phyloP scores from a whole-genome alignment of 176 grass and related monocot species.

The Zoysia pacifica region DNA sequence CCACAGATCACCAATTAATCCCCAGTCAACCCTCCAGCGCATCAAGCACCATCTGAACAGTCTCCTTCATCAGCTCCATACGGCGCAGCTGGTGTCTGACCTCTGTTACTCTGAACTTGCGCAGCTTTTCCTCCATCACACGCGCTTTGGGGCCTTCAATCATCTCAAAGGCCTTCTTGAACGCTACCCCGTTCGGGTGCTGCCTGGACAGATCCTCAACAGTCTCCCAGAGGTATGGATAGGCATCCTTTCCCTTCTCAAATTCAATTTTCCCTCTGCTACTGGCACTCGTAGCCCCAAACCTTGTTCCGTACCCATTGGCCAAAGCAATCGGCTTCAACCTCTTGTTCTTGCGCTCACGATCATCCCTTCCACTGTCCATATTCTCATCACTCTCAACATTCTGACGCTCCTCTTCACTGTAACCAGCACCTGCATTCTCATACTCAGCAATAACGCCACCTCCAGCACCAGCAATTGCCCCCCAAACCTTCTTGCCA shows the following conservation, averaged over 20 bases:
- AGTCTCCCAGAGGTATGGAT: constrained; percentile 62
- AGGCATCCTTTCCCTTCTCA: constrained; percentile 48
- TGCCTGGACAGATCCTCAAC: constrained; percentile 59
- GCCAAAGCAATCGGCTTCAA: constrained; percentile 16
- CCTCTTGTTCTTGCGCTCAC: constrained; percentile 38
- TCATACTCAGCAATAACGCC: constrained; percentile 25
- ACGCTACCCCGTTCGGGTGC: constrained; percentile 37
- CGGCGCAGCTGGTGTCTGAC: constrained; percentile 60
- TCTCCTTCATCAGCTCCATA: constrained; percentile 76
- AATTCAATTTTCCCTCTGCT: constrained; percentile 29
- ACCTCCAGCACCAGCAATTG: background rate
- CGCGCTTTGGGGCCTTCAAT: constrained; percentile 50
- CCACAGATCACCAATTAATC: constrained; percentile 21
- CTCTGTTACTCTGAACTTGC: constrained; percentile 53
- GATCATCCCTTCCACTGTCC: constrained; percentile 38
- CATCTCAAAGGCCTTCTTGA: constrained; percentile 67
- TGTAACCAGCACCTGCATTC: constrained; percentile 33
- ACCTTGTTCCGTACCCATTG: constrained; percentile 29
- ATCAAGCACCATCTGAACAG: constrained; percentile 64
- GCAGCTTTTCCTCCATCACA: constrained; percentile 64
- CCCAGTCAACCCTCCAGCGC: constrained; percentile 46
- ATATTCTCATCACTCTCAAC: constrained; percentile 36
- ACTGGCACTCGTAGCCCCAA: background rate
- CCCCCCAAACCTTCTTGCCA: constrained; percentile 64
- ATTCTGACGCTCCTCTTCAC: constrained; percentile 39